These are phyloP conservation scores for Crucihimalaya himalaica DNA, from an alignment of 345 rosid genomes.

Conservation along the genomic window DNA sequence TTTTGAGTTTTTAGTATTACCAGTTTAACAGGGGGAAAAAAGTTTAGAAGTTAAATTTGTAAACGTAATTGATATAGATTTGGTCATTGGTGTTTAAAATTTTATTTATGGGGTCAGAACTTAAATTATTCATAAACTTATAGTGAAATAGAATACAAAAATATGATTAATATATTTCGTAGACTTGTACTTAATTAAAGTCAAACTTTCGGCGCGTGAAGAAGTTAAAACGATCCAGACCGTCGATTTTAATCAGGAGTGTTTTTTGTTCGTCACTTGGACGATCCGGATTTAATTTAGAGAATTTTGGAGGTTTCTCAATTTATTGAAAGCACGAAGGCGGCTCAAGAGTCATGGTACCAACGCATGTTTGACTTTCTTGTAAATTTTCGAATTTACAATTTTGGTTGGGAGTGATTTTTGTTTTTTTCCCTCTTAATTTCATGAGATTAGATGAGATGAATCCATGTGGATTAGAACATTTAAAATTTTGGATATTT, in stretches of 20 bases:
- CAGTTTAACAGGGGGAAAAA: background rate
- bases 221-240: background rate
- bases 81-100: background rate
- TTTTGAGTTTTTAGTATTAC: background rate
- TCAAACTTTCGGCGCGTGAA: slow-evolving; percentile 4
- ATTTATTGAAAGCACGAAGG: background rate
- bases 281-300: background rate
- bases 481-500: background rate
- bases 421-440: background rate
- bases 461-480: background rate
- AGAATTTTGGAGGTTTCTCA: background rate
- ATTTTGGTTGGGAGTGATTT: background rate
- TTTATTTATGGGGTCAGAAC: background rate
- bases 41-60: background rate
- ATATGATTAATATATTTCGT: background rate
- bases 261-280: background rate
- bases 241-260: background rate
- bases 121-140: background rate
- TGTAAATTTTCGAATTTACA: background rate
- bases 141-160: no score
- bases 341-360: background rate
- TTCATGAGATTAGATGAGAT: background rate
- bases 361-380: slow-evolving; percentile 5
- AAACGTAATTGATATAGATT: background rate
- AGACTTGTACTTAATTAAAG: background rate